These are phyloP conservation scores for Neurospora sp. DNA, from an alignment of 2,329 filamentous ascomycete species.

Conservation along the genomic window DNA sequence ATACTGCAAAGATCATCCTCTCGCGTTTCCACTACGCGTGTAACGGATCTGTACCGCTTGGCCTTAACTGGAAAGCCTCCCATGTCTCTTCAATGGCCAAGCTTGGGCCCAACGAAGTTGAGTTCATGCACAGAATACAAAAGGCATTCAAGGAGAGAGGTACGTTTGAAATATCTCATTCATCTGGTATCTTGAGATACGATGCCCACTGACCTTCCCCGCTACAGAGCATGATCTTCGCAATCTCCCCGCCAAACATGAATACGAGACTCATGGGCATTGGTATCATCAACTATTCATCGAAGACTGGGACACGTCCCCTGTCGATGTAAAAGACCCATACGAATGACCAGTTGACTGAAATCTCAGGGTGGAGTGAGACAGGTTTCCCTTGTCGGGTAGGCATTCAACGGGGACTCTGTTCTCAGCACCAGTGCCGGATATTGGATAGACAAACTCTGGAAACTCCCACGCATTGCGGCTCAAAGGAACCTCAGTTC, in stretches of 20 bases:
- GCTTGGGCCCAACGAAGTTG: slow-evolving; percentile 8
- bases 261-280: slow-evolving; percentile 12
- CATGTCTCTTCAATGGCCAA: slow-evolving; percentile 9
- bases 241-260: slow-evolving; percentile 5
- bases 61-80: slow-evolving; percentile 12
- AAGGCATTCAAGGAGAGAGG: slow-evolving; percentile 8
- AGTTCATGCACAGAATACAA: slow-evolving; percentile 14
- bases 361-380: not conserved
- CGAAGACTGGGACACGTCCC: slow-evolving; percentile 14
- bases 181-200: not conserved
- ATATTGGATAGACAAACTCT: not conserved
- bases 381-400: not conserved
- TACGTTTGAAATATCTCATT: not conserved
- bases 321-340: slow-evolving; percentile 12
- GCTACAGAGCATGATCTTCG: slow-evolving; percentile 7
- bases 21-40: slow-evolving; percentile 18
- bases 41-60: slow-evolving; percentile 13
- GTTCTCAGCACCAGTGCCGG: not conserved
- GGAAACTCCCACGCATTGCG: not conserved
- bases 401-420: not conserved
- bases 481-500: not conserved
- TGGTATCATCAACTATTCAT: slow-evolving; percentile 15
- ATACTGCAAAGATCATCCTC: slow-evolving; percentile 16
- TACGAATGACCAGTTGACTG: not conserved
- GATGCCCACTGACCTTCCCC: not conserved